Conservation (phyloP, 495 filamentous ascomycete species). For the Neurospora pannonica region DNA sequence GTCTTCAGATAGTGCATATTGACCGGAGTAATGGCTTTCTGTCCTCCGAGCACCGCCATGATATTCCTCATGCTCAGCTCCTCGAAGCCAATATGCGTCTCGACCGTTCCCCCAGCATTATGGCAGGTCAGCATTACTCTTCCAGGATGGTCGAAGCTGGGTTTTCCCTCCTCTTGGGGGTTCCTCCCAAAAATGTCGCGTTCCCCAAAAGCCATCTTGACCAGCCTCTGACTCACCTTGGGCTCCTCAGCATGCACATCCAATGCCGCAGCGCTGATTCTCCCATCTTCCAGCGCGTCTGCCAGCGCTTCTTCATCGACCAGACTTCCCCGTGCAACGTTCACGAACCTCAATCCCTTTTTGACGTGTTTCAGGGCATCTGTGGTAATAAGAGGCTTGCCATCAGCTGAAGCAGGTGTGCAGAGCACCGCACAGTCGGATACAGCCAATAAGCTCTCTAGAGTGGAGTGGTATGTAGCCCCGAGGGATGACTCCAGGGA, state of each 20-base stretch:
- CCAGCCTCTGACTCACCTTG: constrained; percentile 35
- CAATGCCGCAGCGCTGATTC: constrained; percentile 47
- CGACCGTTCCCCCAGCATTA: constrained; percentile 63
- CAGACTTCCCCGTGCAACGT: constrained; percentile 61
- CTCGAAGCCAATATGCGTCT: constrained; percentile 66
- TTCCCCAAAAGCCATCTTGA: constrained; percentile 26
- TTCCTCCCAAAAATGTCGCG: background rate
- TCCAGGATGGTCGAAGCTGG: constrained; percentile 3
- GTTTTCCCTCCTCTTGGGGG: constrained; percentile 8
- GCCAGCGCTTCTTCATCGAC: constrained; percentile 63
- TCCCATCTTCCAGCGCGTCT: constrained; percentile 47
- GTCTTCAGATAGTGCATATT: constrained; percentile 46
- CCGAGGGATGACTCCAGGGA: constrained; percentile 32
- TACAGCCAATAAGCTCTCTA: constrained; percentile 44
- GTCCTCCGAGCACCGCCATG: constrained; percentile 44
- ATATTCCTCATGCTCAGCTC: constrained; percentile 65
- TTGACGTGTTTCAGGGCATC: constrained; percentile 44
- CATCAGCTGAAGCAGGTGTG: constrained; percentile 49
- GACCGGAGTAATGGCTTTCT: constrained; percentile 52
- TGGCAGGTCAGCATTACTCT: constrained; percentile 56
- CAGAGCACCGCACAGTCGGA: constrained; percentile 61
- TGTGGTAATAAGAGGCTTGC: constrained; percentile 44
- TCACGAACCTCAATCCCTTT: constrained; percentile 53
- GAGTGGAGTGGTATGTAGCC: constrained; percentile 41
- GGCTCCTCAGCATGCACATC: constrained; percentile 63